Conservation (phyloP, 345 rosid species). For the Crucihimalaya himalaica region DNA sequence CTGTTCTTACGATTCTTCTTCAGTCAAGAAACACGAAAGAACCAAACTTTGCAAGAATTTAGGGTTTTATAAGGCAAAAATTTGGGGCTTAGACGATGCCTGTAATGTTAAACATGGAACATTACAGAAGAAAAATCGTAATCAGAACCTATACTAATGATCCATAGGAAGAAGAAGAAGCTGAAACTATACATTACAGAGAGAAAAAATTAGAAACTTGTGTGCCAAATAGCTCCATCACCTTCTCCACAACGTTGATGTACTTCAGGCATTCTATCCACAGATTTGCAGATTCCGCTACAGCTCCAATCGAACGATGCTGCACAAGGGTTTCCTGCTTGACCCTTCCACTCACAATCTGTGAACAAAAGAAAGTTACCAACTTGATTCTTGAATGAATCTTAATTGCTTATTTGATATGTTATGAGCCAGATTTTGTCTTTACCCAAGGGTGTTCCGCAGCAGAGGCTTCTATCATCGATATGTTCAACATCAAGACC, state of each 20-base stretch:
- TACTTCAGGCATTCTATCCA: slow-evolving; percentile 65
- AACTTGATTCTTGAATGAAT: slow-evolving; percentile 19
- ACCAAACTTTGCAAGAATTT: slow-evolving; percentile 12
- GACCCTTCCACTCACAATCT: slow-evolving; percentile 84
- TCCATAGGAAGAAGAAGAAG: slow-evolving; percentile 5
- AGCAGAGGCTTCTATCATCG: slow-evolving; percentile 81
- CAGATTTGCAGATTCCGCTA: slow-evolving; percentile 90
- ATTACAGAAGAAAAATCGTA: slow-evolving; percentile 2
- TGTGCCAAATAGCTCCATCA: slow-evolving; percentile 50
- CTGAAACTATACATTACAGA: slow-evolving; percentile 32
- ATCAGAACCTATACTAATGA: slow-evolving; percentile 23
- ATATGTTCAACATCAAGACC: slow-evolving; percentile 89
- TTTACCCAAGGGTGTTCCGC: slow-evolving; percentile 85
- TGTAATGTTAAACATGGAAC: slow-evolving; percentile 21
- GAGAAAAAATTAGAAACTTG: slow-evolving; percentile 34
- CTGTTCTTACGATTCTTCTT: neutral
- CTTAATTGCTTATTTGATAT: neutral
- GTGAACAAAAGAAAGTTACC: neutral
- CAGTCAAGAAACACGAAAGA: neutral
- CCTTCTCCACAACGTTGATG: slow-evolving; percentile 84
- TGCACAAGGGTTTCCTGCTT: slow-evolving; percentile 71
- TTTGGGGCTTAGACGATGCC: slow-evolving; percentile 13
- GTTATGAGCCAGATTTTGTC: neutral
- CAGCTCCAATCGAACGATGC: slow-evolving; percentile 92
- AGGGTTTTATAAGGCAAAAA: slow-evolving; percentile 13